These are phyloP conservation scores for Leishmania aethiopica DNA, from an alignment of 208 protist species.

Conservation along the genomic window DNA sequence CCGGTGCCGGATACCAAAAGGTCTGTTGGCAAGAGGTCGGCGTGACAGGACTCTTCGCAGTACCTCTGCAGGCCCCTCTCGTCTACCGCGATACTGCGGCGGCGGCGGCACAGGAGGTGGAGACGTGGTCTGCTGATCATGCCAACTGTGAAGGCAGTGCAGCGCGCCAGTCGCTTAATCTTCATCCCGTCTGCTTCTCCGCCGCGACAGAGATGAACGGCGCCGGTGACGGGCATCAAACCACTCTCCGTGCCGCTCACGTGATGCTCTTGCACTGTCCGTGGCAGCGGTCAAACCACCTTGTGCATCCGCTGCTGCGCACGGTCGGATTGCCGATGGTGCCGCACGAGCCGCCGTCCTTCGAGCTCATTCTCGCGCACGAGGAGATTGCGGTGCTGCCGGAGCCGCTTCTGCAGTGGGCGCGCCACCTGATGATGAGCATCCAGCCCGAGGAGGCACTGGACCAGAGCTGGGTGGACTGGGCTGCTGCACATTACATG, in stretches of 20 bases:
- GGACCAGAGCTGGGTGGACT: slow-evolving; percentile 46
- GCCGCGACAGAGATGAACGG: background rate
- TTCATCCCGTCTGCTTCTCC: slow-evolving; percentile 24
- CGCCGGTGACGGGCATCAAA: background rate
- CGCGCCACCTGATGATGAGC: slow-evolving; percentile 26
- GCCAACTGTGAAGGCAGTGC: background rate
- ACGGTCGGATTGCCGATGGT: slow-evolving; percentile 16
- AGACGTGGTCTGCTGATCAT: background rate
- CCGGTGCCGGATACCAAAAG: background rate
- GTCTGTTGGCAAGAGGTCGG: slow-evolving; percentile 74
- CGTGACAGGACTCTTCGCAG: slow-evolving; percentile 59
- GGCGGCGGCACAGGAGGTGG: background rate
- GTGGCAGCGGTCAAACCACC: slow-evolving; percentile 42
- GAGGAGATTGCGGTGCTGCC: slow-evolving; percentile 37
- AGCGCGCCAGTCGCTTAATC: background rate
- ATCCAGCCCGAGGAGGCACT: slow-evolving; percentile 25
- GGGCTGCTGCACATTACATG: slow-evolving; percentile 63
- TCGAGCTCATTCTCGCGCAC: slow-evolving; percentile 32
- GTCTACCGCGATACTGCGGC: slow-evolving; percentile 18
- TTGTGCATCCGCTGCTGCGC: slow-evolving; percentile 58
- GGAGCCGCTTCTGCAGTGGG: slow-evolving; percentile 33
- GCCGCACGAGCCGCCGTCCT: slow-evolving; percentile 26
- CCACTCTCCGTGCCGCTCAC: slow-evolving; percentile 8
- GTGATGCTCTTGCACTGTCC: slow-evolving; percentile 61
- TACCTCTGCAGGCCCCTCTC: slow-evolving; percentile 52